phyloP scores from a whole-genome alignment of 768 basidiomycete genomes.

The Polyporus arcularius region DNA sequence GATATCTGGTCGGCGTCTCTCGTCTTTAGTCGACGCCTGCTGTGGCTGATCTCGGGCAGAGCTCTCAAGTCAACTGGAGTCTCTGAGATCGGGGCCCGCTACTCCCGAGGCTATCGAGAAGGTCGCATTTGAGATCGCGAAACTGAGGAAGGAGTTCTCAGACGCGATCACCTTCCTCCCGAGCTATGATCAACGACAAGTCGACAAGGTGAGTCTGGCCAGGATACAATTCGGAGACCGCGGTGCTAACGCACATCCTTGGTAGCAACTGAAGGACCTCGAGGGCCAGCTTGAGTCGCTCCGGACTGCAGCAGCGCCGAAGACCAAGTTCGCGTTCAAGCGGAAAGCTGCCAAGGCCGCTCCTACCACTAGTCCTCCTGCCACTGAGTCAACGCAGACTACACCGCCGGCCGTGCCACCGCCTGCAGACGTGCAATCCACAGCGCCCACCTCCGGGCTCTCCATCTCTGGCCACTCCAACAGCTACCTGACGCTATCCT shows the following conservation, averaged over 20 bases:
- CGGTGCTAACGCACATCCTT: neutral
- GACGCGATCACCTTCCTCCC: slow-evolving; percentile 69
- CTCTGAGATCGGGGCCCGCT: slow-evolving; percentile 32
- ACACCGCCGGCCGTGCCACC: neutral
- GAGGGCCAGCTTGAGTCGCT: slow-evolving; percentile 58
- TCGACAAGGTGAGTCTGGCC: slow-evolving; percentile 54
- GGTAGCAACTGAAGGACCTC: slow-evolving; percentile 66
- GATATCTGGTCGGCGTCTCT: slow-evolving; percentile 48
- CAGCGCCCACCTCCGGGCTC: slow-evolving; percentile 28
- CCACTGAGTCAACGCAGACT: neutral
- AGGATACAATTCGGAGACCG: neutral
- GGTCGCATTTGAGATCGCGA: slow-evolving; percentile 53
- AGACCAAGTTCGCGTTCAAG: slow-evolving; percentile 73
- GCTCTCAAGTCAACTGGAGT: slow-evolving; percentile 47
- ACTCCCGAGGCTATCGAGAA: slow-evolving; percentile 39
- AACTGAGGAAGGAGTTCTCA: slow-evolving; percentile 59
- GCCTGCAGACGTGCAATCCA: neutral
- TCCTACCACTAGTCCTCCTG: neutral
- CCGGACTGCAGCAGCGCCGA: slow-evolving; percentile 45
- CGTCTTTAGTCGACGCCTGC: slow-evolving; percentile 11
- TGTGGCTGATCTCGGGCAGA: slow-evolving; percentile 38
- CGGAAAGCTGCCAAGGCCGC: slow-evolving; percentile 36
- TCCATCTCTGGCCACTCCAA: slow-evolving; percentile 48
- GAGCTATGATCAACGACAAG: slow-evolving; percentile 73
- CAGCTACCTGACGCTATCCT: slow-evolving; percentile 46